Evolutionary conservation across 129 eudicot genomes (phyloP).

Genomic region (Centella asiatica): DNA sequence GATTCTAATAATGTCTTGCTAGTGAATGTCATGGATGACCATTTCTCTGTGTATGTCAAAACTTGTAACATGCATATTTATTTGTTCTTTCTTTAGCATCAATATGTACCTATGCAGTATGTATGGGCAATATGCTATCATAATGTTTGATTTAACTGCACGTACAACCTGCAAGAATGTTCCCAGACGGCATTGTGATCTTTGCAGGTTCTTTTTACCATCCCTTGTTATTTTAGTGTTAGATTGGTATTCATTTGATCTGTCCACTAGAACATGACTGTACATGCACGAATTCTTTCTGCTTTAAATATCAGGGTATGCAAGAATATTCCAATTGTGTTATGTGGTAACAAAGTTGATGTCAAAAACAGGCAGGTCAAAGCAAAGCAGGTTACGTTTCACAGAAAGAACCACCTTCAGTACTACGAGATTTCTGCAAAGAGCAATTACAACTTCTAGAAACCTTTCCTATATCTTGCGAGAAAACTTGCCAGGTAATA

Average conservation of each 20-base stretch:
- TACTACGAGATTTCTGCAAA: slow-evolving; percentile 33
- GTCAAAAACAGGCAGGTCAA: slow-evolving; percentile 35
- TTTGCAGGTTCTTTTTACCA: slow-evolving; percentile 18
- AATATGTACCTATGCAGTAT: slow-evolving; percentile 11
- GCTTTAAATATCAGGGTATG: slow-evolving; percentile 14
- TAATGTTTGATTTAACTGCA: slow-evolving; percentile 33
- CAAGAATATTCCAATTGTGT: slow-evolving; percentile 27
- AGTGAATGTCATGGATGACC: no score
- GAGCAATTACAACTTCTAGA: slow-evolving; percentile 32
- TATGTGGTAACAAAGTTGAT: slow-evolving; percentile 31
- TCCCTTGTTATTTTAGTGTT: not conserved
- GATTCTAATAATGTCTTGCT: no score
- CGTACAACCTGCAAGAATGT: slow-evolving; percentile 27
- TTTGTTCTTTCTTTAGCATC: not conserved
- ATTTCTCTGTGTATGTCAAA: no score
- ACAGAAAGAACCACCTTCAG: slow-evolving; percentile 29
- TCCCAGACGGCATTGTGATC: slow-evolving; percentile 26
- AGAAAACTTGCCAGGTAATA: slow-evolving; percentile 26
- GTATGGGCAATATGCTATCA: slow-evolving; percentile 29
- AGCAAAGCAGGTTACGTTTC: slow-evolving; percentile 31
- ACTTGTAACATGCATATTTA: no score
- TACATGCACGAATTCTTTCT: not conserved
- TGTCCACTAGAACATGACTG: not conserved
- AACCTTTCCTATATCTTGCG: slow-evolving; percentile 27
- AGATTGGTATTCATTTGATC: not conserved